A percentile compares a stretch with the other conserved stretches of the same genome.
phyloP scores from a whole-genome alignment of 495 filamentous ascomycete genomes.

The Monascus purpureus region DNA sequence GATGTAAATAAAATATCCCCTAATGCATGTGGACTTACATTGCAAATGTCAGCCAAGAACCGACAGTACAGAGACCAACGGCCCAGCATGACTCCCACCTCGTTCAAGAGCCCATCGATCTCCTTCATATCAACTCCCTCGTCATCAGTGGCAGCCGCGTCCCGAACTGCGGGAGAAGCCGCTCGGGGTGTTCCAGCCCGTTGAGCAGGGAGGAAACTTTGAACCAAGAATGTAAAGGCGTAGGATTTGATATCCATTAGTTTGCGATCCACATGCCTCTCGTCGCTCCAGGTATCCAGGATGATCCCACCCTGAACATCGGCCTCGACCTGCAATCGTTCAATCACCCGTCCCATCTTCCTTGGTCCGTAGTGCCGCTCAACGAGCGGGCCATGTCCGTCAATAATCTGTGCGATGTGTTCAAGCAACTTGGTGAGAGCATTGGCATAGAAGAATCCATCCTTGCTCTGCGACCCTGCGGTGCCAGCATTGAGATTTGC shows the following conservation, averaged over 20 bases:
- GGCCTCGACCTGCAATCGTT: slow-evolving; percentile 82
- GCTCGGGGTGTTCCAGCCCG: slow-evolving; percentile 39
- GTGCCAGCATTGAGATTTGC: slow-evolving; percentile 55
- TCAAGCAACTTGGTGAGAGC: slow-evolving; percentile 86
- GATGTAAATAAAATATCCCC: slow-evolving; percentile 5
- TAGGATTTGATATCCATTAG: slow-evolving; percentile 93
- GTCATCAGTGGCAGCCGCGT: slow-evolving; percentile 52
- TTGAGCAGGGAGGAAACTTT: slow-evolving; percentile 73
- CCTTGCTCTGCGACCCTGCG: slow-evolving; percentile 43
- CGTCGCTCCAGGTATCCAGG: slow-evolving; percentile 88
- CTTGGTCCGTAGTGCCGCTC: slow-evolving; percentile 85
- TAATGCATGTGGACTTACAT: slow-evolving; percentile 39
- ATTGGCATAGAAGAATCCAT: slow-evolving; percentile 84
- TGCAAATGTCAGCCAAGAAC: slow-evolving; percentile 75
- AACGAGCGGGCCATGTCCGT: slow-evolving; percentile 76
- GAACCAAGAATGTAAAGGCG: slow-evolving; percentile 90
- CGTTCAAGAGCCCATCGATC: slow-evolving; percentile 70
- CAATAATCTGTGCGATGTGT: slow-evolving; percentile 92
- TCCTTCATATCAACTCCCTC: slow-evolving; percentile 94
- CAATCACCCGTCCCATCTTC: slow-evolving; percentile 92
- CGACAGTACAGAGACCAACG: slow-evolving; percentile 87
- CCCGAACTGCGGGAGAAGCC: slow-evolving; percentile 50
- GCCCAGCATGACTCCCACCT: slow-evolving; percentile 80
- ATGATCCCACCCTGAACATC: slow-evolving; percentile 97
- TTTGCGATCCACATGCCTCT: slow-evolving; percentile 66